Base-by-base conservation (phyloP, 805 yeast genomes). In the Lachancea cidri region DNA sequence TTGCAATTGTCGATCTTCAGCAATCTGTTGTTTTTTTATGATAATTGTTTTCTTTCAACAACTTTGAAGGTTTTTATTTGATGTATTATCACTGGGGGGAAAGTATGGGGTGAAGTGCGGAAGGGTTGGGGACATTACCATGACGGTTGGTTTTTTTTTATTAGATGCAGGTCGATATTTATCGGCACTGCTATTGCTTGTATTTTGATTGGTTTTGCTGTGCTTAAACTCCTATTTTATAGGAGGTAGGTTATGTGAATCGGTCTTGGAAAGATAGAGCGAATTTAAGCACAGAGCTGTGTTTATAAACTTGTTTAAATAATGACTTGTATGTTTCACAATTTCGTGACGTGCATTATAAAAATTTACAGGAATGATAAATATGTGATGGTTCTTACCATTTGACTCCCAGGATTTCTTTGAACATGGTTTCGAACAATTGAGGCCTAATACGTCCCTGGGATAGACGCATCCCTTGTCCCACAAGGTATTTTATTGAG, bases 391-490 rank as follows among this genome's bases (percentile, higher is more conserved):
- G n/a, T n/a, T 29, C 7, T 39, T 33, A 48, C 52, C 49, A 51
- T 32, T 49, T 35, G 2, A 55, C 46, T 8, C 45, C 30, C 13
- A 60, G 39, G 8, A 58, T 25, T 29, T 52, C 48, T 47, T 62
- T 65, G 43, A 70, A 66, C 17, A 53, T 50, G 8, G 44, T 38
- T 36, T 68, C 71, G 36, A 70, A 62, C 5, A 59, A 54, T 5
- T 52, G 46, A 0, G 73, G 63, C 24, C 58, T 54, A 7, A 70
- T 60, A 37, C 64, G 64, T 1, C 97, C 97, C 49, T 80, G 83
- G 2, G 86, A 76, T 41, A 72, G 66, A 53, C 79, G 77, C 95
- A 93, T 86, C 15, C 87, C 94, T 55, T 76, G 77, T 1, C 97
- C 98, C 3, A 93, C 73, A 42, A 93, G 67, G 53, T 70, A 86